Base-by-base conservation (phyloP, 768 basidiomycete species). In the Suillus subalutaceus region DNA sequence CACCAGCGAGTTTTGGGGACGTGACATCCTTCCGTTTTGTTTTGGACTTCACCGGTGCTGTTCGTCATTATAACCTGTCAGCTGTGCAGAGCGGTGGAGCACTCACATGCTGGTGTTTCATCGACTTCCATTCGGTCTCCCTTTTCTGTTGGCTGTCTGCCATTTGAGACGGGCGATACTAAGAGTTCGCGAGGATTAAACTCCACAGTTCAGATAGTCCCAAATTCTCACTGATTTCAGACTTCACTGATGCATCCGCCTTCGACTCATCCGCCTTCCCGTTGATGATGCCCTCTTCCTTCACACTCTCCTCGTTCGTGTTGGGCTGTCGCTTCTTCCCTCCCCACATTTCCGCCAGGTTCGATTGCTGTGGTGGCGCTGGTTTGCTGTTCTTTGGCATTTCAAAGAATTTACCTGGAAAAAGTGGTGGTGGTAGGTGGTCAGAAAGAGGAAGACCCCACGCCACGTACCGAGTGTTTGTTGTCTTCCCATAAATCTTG, bases 281-380 rank as follows among this genome's bases (percentile, higher is more conserved):
- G 56, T 55, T 66, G 6, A 43, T 46, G 35, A 69, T 68, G 10
- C 66, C 69, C 30, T 70, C 70, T 12, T 67, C 67, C 35, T 71
- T 70, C n/a, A 66, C 50, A 66, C 78, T 78, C 18, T 66, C 71
- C 44, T 71, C 74, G 50, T 68, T 75, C 60, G 63, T 67, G 59
- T 68, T 77, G 16, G 72, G 59, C 67, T 76, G 73, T 69, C 77
- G 83, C 79, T 76, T 83, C 77, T 85, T 85, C 70, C 78, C 80
- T 12, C 81, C 82, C 91, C 91, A 94, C 80, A 92, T 83, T 63
- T 93, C 90, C 65, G 86, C 82, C 46, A 95, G 84, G 71, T 81
- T 93, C n/a, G 92, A 82, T 74, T 95, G 93, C 65, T 92, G 91
- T 8, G 89, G 87, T 0, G 90, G 89, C 4, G 88, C 76, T 37